phyloP scores from a whole-genome alignment of 2,329 filamentous ascomycete genomes.

The Talaromyces sp. region DNA sequence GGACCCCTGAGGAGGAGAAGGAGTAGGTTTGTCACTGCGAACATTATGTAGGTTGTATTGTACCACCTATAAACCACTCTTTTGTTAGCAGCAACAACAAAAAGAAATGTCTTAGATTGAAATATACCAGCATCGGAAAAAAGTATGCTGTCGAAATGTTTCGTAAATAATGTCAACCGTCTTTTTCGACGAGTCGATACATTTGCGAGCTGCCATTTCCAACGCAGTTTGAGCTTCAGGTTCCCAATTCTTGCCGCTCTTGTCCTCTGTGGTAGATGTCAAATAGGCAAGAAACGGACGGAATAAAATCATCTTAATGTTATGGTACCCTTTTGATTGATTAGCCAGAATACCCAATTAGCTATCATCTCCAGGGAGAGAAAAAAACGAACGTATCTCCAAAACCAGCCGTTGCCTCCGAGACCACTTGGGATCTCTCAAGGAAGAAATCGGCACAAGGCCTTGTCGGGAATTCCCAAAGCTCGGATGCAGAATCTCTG shows the following conservation, averaged over 20 bases:
- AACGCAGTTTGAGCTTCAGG: constrained; percentile 10
- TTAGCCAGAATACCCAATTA: neutral
- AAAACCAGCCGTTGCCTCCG: constrained; percentile 36
- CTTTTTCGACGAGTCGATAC: constrained; percentile 34
- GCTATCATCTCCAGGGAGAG: neutral
- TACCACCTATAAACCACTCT: constrained; percentile 31
- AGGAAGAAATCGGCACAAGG: constrained; percentile 17
- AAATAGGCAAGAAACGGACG: constrained; percentile 31
- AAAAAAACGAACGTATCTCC: constrained; percentile 30
- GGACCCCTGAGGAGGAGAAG: constrained; percentile 29
- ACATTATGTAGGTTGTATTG: constrained; percentile 40
- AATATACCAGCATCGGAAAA: constrained; percentile 40
- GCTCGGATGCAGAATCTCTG: constrained; percentile 28
- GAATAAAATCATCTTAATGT: constrained; percentile 38
- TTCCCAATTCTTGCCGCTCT: constrained; percentile 15
- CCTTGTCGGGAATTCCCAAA: constrained; percentile 16
- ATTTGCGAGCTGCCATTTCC: constrained; percentile 31
- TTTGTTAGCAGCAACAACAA: neutral
- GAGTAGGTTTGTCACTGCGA: constrained; percentile 35
- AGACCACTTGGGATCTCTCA: constrained; percentile 35
- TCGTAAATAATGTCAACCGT: constrained; percentile 39
- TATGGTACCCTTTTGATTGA: constrained; percentile 30
- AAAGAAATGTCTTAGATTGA: neutral
- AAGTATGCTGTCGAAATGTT: constrained; percentile 34
- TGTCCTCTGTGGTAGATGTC: constrained; percentile 23